A percentile compares a stretch with the other conserved stretches of the same genome.
phyloP scores from a whole-genome alignment of 352 stramenopile genomes.

The Discostella stelligera region DNA sequence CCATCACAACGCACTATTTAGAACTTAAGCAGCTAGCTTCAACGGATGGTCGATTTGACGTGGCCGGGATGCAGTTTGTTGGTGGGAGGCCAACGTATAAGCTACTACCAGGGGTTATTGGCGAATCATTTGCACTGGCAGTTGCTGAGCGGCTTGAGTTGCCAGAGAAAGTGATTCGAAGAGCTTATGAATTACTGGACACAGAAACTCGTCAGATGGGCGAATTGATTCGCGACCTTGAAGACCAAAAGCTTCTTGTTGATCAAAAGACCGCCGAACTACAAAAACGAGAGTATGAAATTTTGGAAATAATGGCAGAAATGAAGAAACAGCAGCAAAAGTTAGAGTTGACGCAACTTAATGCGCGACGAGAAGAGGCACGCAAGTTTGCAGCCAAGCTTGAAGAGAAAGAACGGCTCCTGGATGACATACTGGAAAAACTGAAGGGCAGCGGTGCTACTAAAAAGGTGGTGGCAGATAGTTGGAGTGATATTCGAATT shows the following conservation, averaged over 20 bases:
- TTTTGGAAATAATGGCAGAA: constrained; percentile 58
- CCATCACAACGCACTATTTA: constrained; percentile 86
- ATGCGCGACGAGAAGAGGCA: constrained; percentile 65
- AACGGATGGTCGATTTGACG: constrained; percentile 79
- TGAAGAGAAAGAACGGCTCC: constrained; percentile 78
- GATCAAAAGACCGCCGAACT: constrained; percentile 65
- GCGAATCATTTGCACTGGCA: constrained; percentile 84
- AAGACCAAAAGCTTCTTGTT: constrained; percentile 75
- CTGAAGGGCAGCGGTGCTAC: constrained; percentile 73
- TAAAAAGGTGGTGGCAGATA: constrained; percentile 73
- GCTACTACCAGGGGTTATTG: constrained; percentile 78
- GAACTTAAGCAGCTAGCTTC: constrained; percentile 84
- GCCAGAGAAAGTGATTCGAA: constrained; percentile 64
- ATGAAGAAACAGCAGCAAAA: constrained; percentile 62
- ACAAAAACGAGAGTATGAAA: constrained; percentile 61
- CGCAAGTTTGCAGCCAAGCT: constrained; percentile 75
- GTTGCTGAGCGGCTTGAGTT: constrained; percentile 76
- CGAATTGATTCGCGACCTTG: constrained; percentile 73
- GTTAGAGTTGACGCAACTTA: constrained; percentile 70
- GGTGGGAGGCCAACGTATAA: constrained; percentile 83
- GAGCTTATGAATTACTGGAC: constrained; percentile 82
- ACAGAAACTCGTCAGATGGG: constrained; percentile 76
- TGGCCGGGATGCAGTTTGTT: constrained; percentile 86
- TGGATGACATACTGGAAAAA: constrained; percentile 76
- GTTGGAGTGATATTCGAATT: constrained; percentile 78